These are phyloP conservation scores for Paecilomyces variotii DNA, from an alignment of 2,329 filamentous ascomycete species.

Conservation along the genomic window DNA sequence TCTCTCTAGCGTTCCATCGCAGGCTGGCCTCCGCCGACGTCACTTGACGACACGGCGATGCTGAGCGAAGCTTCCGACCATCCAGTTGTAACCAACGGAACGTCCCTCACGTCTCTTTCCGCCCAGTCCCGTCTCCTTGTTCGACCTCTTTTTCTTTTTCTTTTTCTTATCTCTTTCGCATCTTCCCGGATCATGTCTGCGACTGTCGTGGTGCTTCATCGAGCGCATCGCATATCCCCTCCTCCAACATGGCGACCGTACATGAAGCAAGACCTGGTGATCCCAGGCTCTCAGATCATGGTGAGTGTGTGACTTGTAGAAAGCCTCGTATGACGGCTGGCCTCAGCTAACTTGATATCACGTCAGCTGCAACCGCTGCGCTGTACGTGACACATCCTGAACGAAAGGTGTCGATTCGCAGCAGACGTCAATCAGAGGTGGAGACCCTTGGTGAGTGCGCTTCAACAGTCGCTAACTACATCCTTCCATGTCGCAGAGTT, in stretches of 20 bases:
- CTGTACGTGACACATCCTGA: slow-evolving; percentile 46
- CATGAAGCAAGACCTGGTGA: slow-evolving; percentile 15
- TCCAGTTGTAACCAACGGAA: not conserved
- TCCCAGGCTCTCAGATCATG: slow-evolving; percentile 27
- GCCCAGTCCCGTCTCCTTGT: slow-evolving; percentile 3
- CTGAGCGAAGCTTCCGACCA: not conserved
- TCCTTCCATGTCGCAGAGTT: not conserved
- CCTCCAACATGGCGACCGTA: slow-evolving; percentile 17
- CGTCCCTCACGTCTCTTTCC: not conserved
- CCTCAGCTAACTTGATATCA: not conserved
- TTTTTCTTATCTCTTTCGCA: not conserved
- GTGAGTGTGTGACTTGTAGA: slow-evolving; percentile 11
- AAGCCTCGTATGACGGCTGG: not conserved
- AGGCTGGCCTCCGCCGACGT: not conserved
- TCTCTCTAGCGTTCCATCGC: too few species aligned
- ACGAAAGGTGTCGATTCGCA: slow-evolving; percentile 13
- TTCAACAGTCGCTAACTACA: not conserved
- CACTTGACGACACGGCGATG: not conserved
- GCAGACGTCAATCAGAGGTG: not conserved
- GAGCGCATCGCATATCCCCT: slow-evolving; percentile 3
- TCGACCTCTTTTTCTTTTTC: slow-evolving; percentile 3
- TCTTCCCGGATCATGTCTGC: not conserved
- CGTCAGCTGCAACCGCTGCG: slow-evolving; percentile 54
- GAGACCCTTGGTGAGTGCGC: not conserved
- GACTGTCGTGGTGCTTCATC: slow-evolving; percentile 2